These are phyloP conservation scores for Sporodiniella umbellata DNA, from an alignment of 371 early-diverging fungal genomes.

Conservation along the genomic window DNA sequence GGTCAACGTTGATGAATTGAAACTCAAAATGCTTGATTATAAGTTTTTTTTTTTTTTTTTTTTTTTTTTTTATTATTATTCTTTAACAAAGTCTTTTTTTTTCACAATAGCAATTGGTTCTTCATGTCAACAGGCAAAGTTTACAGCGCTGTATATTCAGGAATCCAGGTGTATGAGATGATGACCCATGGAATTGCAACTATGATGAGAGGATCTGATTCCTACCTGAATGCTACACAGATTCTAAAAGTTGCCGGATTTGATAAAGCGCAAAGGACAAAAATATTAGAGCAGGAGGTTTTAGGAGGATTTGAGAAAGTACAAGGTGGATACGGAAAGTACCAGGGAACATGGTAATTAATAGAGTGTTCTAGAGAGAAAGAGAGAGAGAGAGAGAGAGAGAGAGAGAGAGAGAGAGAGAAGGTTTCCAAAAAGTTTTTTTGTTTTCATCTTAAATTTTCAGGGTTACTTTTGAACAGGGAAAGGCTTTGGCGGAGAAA, in stretches of 20 bases:
- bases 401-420: too few species aligned
- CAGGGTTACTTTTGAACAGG: slow-evolving; percentile 82
- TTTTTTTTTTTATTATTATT: background rate
- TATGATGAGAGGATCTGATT: slow-evolving; percentile 88
- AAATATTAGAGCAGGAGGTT: slow-evolving; percentile 89
- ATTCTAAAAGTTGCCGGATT: slow-evolving; percentile 94
- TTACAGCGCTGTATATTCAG: slow-evolving; percentile 78
- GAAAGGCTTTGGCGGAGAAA: slow-evolving; percentile 68
- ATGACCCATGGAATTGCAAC: slow-evolving; percentile 82
- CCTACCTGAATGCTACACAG: slow-evolving; percentile 96
- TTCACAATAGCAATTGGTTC: background rate
- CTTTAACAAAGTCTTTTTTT: background rate
- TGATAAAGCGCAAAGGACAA: slow-evolving; percentile 89
- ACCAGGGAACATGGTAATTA: slow-evolving; percentile 88
- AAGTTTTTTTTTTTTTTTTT: background rate
- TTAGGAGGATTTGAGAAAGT: slow-evolving; percentile 90
- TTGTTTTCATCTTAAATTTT: background rate
- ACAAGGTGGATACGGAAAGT: slow-evolving; percentile 98
- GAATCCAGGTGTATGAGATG: slow-evolving; percentile 83
- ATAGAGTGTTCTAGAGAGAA: too few species aligned
- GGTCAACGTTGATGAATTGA: too few species aligned
- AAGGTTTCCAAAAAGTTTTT: background rate
- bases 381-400: too few species aligned
- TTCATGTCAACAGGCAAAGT: slow-evolving; percentile 18
- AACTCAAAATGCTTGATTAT: too few species aligned